Evolutionary conservation across 352 stramenopile genomes (phyloP).

Genomic region (Aphanomyces stellatus): DNA sequence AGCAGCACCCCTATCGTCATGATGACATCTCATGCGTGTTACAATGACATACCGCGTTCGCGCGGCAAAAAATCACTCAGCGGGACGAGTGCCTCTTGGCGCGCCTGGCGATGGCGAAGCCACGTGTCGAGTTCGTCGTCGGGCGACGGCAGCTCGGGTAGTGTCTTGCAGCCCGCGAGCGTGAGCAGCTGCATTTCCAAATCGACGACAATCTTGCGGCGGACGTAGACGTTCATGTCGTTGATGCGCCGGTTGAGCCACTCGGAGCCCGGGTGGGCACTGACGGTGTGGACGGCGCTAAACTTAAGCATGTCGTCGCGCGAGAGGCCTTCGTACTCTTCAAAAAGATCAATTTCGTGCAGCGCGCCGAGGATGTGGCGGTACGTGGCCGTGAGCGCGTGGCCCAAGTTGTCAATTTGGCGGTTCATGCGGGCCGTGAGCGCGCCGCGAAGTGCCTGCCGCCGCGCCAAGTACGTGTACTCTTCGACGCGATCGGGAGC

Average conservation of each 20-base stretch:
- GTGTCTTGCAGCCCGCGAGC: constrained; percentile 28
- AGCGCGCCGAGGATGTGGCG: constrained; percentile 45
- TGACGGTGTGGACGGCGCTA: constrained; percentile 43
- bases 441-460: constrained; percentile 37
- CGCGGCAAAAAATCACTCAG: constrained; percentile 43
- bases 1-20: constrained; percentile 23
- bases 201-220: constrained; percentile 47
- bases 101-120: constrained; percentile 32
- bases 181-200: constrained; percentile 60
- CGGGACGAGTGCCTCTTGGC: constrained; percentile 39
- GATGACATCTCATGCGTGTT: background rate
- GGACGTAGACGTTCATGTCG: constrained; percentile 38
- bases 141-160: constrained; percentile 16
- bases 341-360: constrained; percentile 47
- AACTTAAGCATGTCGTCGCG: constrained; percentile 42
- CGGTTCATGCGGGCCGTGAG: constrained; percentile 49
- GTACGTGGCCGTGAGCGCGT: constrained; percentile 40
- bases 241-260: constrained; percentile 47
- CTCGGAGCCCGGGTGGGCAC: constrained; percentile 33
- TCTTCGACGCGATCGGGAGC: background rate
- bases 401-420: constrained; percentile 52
- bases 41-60: constrained; percentile 30
- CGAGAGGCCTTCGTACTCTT: constrained; percentile 44
- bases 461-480: constrained; percentile 36
- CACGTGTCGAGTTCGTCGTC: constrained; percentile 38